These are phyloP conservation scores for Annulohypoxylon stygium DNA, from an alignment of 495 filamentous ascomycete species.

Conservation along the genomic window DNA sequence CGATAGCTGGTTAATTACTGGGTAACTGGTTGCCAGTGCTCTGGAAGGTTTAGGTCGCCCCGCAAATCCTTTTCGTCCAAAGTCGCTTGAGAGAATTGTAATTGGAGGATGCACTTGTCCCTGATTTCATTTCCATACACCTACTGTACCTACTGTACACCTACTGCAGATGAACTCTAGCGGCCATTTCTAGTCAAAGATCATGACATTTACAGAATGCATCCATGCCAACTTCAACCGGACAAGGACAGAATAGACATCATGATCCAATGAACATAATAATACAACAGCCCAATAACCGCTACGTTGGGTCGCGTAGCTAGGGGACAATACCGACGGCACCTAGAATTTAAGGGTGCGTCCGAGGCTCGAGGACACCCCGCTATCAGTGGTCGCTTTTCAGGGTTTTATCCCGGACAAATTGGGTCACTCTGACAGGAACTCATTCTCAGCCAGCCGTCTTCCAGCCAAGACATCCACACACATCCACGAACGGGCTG, in stretches of 20 bases:
- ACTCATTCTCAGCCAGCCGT: slow-evolving; percentile 37
- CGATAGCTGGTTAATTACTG: background rate
- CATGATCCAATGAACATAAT: background rate
- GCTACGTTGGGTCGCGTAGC: background rate
- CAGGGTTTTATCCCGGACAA: slow-evolving; percentile 7
- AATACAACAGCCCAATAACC: background rate
- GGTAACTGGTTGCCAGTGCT: background rate
- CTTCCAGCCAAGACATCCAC: slow-evolving; percentile 26
- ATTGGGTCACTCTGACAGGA: slow-evolving; percentile 3
- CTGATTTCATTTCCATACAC: slow-evolving; percentile 5
- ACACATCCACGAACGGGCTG: too few relatives aligned
- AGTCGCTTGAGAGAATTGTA: background rate
- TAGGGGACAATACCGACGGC: background rate
- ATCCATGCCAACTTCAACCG: slow-evolving; percentile 3
- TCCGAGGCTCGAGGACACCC: slow-evolving; percentile 14
- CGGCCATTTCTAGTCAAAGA: background rate
- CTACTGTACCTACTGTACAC: background rate
- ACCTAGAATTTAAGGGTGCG: slow-evolving; percentile 4
- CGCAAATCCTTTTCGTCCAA: slow-evolving; percentile 2
- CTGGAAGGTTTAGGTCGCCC: slow-evolving; percentile 3
- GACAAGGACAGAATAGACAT: background rate
- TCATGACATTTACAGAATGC: background rate
- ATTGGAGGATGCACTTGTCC: slow-evolving; percentile 13
- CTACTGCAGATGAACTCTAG: slow-evolving; percentile 8
- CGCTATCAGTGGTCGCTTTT: background rate